These are phyloP conservation scores for Furcasterigmium sp. DNA, from an alignment of 2,329 filamentous ascomycete species.

Conservation along the genomic window DNA sequence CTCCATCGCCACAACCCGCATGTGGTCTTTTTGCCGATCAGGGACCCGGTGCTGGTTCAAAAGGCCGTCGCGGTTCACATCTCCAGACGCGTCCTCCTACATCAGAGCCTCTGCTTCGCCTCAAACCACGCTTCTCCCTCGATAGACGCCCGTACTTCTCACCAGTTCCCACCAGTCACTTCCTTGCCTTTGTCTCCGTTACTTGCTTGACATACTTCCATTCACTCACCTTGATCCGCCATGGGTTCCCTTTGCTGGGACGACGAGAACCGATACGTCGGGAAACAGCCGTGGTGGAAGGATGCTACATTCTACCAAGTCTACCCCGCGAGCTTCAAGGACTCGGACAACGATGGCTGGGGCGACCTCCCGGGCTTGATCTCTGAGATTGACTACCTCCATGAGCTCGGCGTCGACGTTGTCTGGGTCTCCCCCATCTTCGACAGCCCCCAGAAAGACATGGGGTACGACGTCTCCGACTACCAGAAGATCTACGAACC, in stretches of 20 bases:
- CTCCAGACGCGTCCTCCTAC: not conserved
- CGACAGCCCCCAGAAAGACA: slow-evolving; percentile 57
- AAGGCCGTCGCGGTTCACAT: not conserved
- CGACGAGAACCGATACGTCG: slow-evolving; percentile 20
- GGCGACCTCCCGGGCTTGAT: slow-evolving; percentile 63
- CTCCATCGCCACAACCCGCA: not conserved
- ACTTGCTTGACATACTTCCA: not conserved
- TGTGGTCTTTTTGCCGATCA: not conserved
- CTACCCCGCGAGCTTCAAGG: slow-evolving; percentile 54
- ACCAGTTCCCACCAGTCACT: not conserved
- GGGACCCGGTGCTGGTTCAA: not conserved
- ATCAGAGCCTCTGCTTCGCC: not conserved
- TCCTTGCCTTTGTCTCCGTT: not conserved
- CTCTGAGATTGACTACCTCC: slow-evolving; percentile 59
- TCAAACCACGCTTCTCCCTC: not conserved
- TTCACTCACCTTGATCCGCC: not conserved
- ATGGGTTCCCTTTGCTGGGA: slow-evolving; percentile 29
- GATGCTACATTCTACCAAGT: slow-evolving; percentile 44
- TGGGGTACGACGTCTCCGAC: slow-evolving; percentile 70
- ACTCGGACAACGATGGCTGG: slow-evolving; percentile 55
- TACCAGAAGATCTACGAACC: slow-evolving; percentile 61
- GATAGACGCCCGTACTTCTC: not conserved
- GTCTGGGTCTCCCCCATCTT: slow-evolving; percentile 52
- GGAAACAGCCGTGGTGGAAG: slow-evolving; percentile 39
- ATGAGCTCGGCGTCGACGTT: slow-evolving; percentile 56